Conservation (phyloP, 495 filamentous ascomycete genomes). For the Staphylotrichum longicolle region DNA sequence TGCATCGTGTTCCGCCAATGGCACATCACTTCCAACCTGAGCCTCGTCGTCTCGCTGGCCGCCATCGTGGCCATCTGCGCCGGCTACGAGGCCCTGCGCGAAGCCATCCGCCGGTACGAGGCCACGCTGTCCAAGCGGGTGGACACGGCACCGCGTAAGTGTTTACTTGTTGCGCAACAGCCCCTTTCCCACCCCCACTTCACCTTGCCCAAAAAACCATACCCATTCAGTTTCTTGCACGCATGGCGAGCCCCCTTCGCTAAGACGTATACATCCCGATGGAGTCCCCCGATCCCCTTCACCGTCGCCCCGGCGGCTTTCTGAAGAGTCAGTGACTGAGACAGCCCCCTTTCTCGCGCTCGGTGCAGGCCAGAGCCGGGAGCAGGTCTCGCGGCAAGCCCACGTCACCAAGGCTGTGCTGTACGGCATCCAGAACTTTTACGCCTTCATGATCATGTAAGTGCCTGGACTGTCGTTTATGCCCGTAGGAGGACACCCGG, state of each 20-base stretch:
- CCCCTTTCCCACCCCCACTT: background rate
- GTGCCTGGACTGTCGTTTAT: conserved; percentile 36
- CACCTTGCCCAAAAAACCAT: background rate
- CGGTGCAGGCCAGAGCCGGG: conserved; percentile 52
- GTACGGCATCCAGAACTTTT: conserved; percentile 94
- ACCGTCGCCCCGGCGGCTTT: background rate
- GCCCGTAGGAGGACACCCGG: background rate
- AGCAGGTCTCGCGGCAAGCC: conserved; percentile 57
- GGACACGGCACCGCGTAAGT: conserved; percentile 58
- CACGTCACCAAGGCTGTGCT: conserved; percentile 75
- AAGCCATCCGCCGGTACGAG: conserved; percentile 74
- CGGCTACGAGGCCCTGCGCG: conserved; percentile 86
- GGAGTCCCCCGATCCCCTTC: conserved; percentile 11
- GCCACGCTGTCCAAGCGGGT: conserved; percentile 51
- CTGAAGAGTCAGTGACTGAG: conserved; percentile 54
- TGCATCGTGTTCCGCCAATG: conserved; percentile 94
- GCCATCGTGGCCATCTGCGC: conserved; percentile 78
- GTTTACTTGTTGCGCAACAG: background rate
- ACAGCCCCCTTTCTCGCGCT: conserved; percentile 47
- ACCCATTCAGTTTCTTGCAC: conserved; percentile 12
- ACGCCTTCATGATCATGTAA: conserved; percentile 99
- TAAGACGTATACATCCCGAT: conserved; percentile 14
- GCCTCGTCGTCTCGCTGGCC: conserved; percentile 75
- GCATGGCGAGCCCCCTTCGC: conserved; percentile 14
- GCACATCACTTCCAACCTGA: conserved; percentile 70